Evolutionary conservation across 129 eudicot species (phyloP), one percentile per base, ranked within the genome.

Genomic region (Solidago caesia): DNA sequence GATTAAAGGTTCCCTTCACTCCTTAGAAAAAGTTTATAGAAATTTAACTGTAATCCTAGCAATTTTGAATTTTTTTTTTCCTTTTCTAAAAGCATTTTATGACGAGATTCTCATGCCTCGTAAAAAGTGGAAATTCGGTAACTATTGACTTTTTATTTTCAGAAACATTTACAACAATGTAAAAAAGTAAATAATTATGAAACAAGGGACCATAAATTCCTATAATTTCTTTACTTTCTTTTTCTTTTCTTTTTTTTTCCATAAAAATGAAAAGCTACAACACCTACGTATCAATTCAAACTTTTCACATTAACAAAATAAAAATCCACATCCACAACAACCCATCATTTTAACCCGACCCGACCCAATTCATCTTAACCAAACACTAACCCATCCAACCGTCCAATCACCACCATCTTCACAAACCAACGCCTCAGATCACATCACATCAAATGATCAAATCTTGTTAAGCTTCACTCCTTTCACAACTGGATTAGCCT

Each of bases 401-500:
- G 49, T 52, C 6, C 62, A 59, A 72, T 56, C 73, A 52, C 39
- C 39, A 79, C 33, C 78, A 63, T 6, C 66, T 15, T 29, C 76
- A 42, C 44, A 73, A 71, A 44, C 39, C n/a, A 46, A 79, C 76
- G 82, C 76, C 72, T 5, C 46, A 21, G 72, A 72, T 69, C 69
- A 33, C 39, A 33, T 33, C 39, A 33, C 39, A 33, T 33, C 39
- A 33, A 33, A 33, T 33, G 14, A n/a, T 87, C 77, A 87, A 16
- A 87, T 87, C 85, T 78, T 87, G 45, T 77, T 68, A 68, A 88
- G 72, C 79, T 88, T 88, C 70, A 59, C 86, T 7, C 81, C 93
- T 71, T 83, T 85, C 61, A 85, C 87, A 77, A 88, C 67, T 44
- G 93, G 93, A 81, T 88, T 88, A 42, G 80, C 91, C 87, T 70